Evolutionary conservation across 495 filamentous ascomycete genomes (phyloP), one percentile per base, ranked within the genome.

Genomic region (Aspergillus leporis): DNA sequence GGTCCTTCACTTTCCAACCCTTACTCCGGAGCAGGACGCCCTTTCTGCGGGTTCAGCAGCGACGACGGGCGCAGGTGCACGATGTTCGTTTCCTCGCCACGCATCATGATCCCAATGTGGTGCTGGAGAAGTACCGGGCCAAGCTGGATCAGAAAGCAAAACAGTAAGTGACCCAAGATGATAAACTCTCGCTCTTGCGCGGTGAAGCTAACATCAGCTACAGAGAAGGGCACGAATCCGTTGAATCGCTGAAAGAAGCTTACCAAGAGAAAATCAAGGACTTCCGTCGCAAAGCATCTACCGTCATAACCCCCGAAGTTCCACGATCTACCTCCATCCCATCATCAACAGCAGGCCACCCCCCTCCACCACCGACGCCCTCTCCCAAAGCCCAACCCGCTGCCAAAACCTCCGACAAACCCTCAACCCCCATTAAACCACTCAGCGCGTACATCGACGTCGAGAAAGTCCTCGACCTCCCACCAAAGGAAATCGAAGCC

Each of bases 41-140:
- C 5, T 64, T 75, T 21, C 65, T 72, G 40, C 74, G 72, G 5
- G 47, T 51, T 34, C 72, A 74, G 41, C 94, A 98, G 68, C 82
- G 89, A 53, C 85, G 95, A 63, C 93, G 90, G 89, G 95, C 94
- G 9, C 90, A 89, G 61, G 92, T 96, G 10, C 90, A 93, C 73
- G 91, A 97, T 74, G 87, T 95, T 46, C 91, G 93, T 45, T 96
- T 94, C 79, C 79, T 96, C 19, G 89, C 88, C 22, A 86, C 86
- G 10, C 86, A 88, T 59, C 77, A 73, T 65, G 71, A 83, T 46
- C 76, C 84, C 25, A 85, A 86, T 32, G 81, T 76, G 62, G 76
- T 97, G 19, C 65, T 87, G 41, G 92, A 96, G 60, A 96, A 90
- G 70, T 98, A 98, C 78, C 83, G 84, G 61, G 80, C 87, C 60